Base-by-base conservation (phyloP, 1,284 basidiomycete species). In the Rhizoctonia solani region DNA sequence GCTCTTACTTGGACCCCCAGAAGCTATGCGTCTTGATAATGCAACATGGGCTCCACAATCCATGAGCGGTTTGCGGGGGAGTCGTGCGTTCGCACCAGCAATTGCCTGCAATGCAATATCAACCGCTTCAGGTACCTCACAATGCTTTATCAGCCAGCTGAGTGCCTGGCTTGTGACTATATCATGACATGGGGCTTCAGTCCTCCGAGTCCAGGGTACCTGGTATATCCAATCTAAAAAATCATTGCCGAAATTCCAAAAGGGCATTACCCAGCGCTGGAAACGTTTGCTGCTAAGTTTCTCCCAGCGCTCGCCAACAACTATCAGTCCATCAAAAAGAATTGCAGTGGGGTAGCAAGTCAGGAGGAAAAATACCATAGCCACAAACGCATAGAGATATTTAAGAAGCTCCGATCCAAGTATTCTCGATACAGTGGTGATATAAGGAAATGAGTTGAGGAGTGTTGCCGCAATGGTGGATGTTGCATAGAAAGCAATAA, bases 41-140 rank as follows among this genome's bases (percentile, higher is more conserved):
- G 39, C 13, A n/a, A 11, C 1, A 30, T 16, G 5, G 1, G 58
- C 29, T 1, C 16, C 21, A 14, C 58, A 39, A 6, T 50, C 29
- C n/a, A 4, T 13, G 16, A 61, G 46, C 5, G 44, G 58, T 21
- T 34, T 8, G 8, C n/a, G 13, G 0, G 58, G 46, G 14, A 50
- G 16, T 21, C 27, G 29, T 11, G 19, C 9, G 16, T 23, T 32
- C 9, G 58, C 42, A 11, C 58, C 46, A 14, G 58, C 58, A 9
- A 63, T 63, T n/a, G 59, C 32, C 37, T 63, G 59, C n/a, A 63
- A 23, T 1, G 49, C 59, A 25, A 63, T 41, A 13, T 63, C 59
- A 2, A 50, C 59, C 1, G 59, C 37, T 21, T 30, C 29, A 1
- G 47, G 32, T 19, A 41, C 39, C 37, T 53, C 59, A 11, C 47